phyloP scores from a whole-genome alignment of 305 asterid species.

The Plantago coronopus region DNA sequence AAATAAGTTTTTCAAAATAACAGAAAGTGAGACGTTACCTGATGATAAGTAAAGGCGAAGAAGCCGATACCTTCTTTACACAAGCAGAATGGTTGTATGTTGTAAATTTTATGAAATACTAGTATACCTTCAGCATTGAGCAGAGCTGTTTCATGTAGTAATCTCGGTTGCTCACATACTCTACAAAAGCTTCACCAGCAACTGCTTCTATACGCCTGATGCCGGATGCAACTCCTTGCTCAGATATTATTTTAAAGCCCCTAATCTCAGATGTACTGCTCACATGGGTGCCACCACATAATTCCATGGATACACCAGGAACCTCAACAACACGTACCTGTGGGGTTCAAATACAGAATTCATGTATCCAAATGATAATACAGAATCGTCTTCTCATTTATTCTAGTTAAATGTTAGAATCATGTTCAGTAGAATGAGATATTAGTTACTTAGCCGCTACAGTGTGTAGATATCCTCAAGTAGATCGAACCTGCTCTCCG shows the following conservation, averaged over 20 bases:
- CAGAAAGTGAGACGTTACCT: too few species aligned
- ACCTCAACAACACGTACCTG: constrained; percentile 96
- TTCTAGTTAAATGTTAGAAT: neutral
- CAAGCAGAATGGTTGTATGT: too few species aligned
- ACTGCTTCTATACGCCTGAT: constrained; percentile 92
- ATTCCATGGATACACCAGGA: constrained; percentile 93
- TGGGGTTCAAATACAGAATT: constrained; percentile 18
- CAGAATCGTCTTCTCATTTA: neutral
- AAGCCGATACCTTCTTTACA: too few species aligned
- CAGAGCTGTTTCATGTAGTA: constrained; percentile 90
- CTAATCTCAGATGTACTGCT: constrained; percentile 74
- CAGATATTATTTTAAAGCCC: constrained; percentile 83
- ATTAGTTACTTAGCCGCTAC: too few species aligned
- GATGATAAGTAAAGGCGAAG: too few species aligned
- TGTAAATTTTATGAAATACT: too few species aligned
- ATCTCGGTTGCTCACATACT: constrained; percentile 75
- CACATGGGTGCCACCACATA: constrained; percentile 97
- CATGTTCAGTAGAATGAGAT: too few species aligned
- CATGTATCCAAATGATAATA: neutral
- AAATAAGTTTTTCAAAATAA: neutral
- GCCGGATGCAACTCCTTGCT: constrained; percentile 88
- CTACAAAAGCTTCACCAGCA: constrained; percentile 91
- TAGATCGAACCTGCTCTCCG: constrained; percentile 63
- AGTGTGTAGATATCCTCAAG: neutral
- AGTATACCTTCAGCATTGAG: constrained; percentile 83